These are phyloP conservation scores for Clavariopsis aquatica DNA, from an alignment of 495 filamentous ascomycete species.

Conservation along the genomic window DNA sequence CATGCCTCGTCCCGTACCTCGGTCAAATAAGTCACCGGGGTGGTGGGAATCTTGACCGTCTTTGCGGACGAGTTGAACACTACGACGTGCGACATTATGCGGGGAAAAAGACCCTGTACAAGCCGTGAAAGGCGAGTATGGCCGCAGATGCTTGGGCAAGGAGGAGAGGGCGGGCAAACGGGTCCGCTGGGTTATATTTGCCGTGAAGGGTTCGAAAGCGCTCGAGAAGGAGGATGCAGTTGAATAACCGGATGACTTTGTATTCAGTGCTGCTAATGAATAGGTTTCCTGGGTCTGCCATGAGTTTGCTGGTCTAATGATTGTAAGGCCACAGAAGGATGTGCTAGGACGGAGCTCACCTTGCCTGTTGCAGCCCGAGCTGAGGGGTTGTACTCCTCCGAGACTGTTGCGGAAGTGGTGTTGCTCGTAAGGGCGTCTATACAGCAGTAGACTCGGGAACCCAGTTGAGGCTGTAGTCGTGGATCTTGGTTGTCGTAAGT, in stretches of 20 bases:
- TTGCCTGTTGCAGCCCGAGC: background rate
- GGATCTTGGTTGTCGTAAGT: constrained; percentile 1
- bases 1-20: constrained; percentile 88
- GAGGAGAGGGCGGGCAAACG: constrained; percentile 13
- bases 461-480: background rate
- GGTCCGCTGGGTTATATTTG: constrained; percentile 15
- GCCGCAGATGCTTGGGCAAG: constrained; percentile 17
- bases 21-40: constrained; percentile 72
- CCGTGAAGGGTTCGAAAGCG: constrained; percentile 7
- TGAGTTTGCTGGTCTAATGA: constrained; percentile 9
- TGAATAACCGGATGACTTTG: constrained; percentile 19
- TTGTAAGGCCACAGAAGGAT: constrained; percentile 16
- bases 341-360: background rate
- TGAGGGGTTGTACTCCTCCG: background rate
- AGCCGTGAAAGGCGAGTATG: constrained; percentile 9
- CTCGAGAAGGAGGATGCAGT: constrained; percentile 14
- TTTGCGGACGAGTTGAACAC: constrained; percentile 77
- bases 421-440: background rate
- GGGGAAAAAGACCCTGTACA: constrained; percentile 25
- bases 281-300: constrained; percentile 33
- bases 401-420: background rate
- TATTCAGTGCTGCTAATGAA: constrained; percentile 19
- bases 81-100: constrained; percentile 86
- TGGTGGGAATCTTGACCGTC: constrained; percentile 77
- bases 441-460: background rate